Evolutionary conservation across 345 rosid genomes (phyloP).

Genomic region (Eucalyptus sp.): DNA sequence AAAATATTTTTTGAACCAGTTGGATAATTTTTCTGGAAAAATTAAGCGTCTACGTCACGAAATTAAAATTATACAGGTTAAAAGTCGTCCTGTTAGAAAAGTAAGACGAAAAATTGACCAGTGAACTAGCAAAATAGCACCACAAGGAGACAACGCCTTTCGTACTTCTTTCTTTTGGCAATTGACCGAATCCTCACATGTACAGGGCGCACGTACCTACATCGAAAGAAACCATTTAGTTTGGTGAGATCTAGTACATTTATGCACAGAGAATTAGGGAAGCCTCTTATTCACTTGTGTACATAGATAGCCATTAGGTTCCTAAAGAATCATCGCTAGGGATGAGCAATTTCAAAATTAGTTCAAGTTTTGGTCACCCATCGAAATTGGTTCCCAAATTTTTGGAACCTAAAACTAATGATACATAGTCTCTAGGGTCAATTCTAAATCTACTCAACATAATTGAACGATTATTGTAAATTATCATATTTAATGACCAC

Average conservation of each 20-base stretch:
- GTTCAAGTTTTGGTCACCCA: rapidly evolving
- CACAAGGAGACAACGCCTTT: not conserved
- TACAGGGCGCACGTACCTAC: not conserved
- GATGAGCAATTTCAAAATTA: not conserved
- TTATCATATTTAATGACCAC: rapidly evolving
- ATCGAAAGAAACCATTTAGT: not conserved
- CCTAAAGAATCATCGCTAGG: not conserved
- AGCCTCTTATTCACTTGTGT: not conserved
- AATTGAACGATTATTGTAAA: rapidly evolving
- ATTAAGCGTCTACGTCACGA: too few species aligned
- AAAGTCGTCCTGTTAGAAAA: not conserved
- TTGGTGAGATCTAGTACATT: not conserved
- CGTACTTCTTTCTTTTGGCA: not conserved
- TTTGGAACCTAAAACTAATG: rapidly evolving
- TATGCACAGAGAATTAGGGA: not conserved
- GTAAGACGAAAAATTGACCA: not conserved
- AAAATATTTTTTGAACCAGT: too few species aligned
- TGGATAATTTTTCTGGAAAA: too few species aligned
- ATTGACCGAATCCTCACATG: not conserved
- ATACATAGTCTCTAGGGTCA: not conserved
- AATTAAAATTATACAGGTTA: not conserved
- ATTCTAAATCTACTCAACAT: rapidly evolving
- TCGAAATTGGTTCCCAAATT: not conserved
- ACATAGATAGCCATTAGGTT: not conserved
- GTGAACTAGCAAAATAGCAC: not conserved